phyloP scores from a whole-genome alignment of 305 asterid genomes.

The Fraxinus ornus region DNA sequence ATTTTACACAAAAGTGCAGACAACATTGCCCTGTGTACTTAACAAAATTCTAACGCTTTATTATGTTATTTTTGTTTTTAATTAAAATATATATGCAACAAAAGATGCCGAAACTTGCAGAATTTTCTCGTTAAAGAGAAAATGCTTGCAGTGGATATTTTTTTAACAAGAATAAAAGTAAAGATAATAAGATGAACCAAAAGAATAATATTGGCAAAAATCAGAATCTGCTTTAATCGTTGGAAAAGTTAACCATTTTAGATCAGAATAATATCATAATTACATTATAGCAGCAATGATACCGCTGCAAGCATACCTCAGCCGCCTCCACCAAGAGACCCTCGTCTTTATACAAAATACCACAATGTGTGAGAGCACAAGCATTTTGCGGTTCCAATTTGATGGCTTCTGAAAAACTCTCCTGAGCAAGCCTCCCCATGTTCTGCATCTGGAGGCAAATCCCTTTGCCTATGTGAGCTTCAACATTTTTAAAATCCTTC shows the following conservation, averaged over 20 bases:
- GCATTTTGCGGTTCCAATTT: conserved; percentile 83
- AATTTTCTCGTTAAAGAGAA: neutral
- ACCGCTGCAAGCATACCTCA: conserved; percentile 62
- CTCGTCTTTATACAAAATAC: conserved; percentile 88
- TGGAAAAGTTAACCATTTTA: neutral
- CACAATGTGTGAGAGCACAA: conserved; percentile 92
- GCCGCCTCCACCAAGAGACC: conserved; percentile 94
- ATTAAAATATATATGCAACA: neutral
- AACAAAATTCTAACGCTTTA: neutral
- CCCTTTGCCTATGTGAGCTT: conserved; percentile 93
- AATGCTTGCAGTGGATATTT: neutral
- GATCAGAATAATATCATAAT: neutral
- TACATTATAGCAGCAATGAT: neutral
- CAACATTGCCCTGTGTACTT: neutral
- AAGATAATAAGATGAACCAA: neutral
- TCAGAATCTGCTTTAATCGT: conserved; percentile 11
- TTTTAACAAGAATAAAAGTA: neutral
- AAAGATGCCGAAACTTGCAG: neutral
- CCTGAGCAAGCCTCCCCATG: conserved; percentile 76
- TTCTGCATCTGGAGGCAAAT: conserved; percentile 94
- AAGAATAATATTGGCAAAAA: neutral
- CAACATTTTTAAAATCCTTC: conserved; percentile 68
- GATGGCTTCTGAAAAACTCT: conserved; percentile 85
- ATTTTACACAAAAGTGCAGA: neutral
- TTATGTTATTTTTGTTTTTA: neutral